phyloP scores from a whole-genome alignment of 768 basidiomycete species.

The Termitomyces sp. region DNA sequence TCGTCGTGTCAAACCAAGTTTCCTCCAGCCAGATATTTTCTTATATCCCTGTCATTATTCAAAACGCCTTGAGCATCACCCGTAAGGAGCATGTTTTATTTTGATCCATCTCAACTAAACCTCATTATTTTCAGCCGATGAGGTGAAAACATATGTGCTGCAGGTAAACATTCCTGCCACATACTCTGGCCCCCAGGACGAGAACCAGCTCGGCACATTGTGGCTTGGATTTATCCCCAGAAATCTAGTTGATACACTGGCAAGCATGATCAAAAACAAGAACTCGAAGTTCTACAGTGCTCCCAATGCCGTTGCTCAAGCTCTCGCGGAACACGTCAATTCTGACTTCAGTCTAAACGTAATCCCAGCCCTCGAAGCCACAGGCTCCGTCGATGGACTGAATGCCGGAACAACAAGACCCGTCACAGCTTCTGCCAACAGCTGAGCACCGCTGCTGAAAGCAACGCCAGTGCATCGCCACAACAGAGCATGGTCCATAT shows the following conservation, averaged over 20 bases:
- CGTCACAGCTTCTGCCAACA: constrained; percentile 71
- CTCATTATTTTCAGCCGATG: constrained; percentile 19
- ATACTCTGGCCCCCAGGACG: constrained; percentile 47
- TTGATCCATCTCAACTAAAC: not conserved
- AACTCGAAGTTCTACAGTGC: constrained; percentile 63
- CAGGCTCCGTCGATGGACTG: constrained; percentile 15
- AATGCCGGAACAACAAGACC: constrained; percentile 42
- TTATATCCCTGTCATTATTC: constrained; percentile 48
- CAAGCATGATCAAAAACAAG: constrained; percentile 55
- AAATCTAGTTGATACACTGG: constrained; percentile 28
- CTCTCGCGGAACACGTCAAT: constrained; percentile 67
- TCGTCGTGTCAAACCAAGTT: constrained; percentile 52
- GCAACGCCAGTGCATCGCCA: not conserved
- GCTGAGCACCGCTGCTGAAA: constrained; percentile 22
- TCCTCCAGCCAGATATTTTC: constrained; percentile 77
- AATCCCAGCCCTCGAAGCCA: constrained; percentile 31
- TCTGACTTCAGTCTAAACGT: constrained; percentile 56
- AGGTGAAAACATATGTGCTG: constrained; percentile 48
- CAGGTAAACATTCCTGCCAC: constrained; percentile 61
- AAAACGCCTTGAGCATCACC: constrained; percentile 25
- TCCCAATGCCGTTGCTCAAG: constrained; percentile 35
- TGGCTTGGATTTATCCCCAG: constrained; percentile 69
- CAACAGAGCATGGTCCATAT: constrained; percentile 34
- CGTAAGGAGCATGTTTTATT: constrained; percentile 20
- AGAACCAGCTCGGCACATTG: constrained; percentile 53